A percentile compares a stretch with the other conserved stretches of the same genome.
phyloP scores from a whole-genome alignment of 352 stramenopile genomes.

The Phytophthora uliginosa region DNA sequence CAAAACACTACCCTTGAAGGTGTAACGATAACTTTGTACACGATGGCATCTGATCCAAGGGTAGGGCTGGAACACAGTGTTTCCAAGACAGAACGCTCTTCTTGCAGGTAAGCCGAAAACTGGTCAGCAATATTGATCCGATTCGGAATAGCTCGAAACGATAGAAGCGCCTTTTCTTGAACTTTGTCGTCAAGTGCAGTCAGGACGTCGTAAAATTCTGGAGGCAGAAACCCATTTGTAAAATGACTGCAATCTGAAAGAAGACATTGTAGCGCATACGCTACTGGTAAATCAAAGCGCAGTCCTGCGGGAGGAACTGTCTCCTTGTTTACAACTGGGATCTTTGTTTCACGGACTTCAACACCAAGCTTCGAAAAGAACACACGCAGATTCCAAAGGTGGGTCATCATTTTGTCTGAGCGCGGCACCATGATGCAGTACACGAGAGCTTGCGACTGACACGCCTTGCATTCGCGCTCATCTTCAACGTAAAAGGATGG shows the following conservation, averaged over 20 bases:
- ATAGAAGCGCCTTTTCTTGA: conserved; percentile 58
- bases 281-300: conserved; percentile 39
- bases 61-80: conserved; percentile 26
- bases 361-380: conserved; percentile 60
- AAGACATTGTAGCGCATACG: conserved; percentile 65
- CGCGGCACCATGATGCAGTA: conserved; percentile 42
- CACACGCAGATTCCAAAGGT: conserved; percentile 56
- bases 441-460: conserved; percentile 50
- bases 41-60: conserved; percentile 29
- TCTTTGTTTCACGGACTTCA: conserved; percentile 59
- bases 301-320: not conserved
- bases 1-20: conserved; percentile 77
- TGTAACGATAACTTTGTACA: conserved; percentile 78
- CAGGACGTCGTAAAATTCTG: conserved; percentile 52
- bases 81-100: conserved; percentile 43
- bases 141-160: conserved; percentile 40
- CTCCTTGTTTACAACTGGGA: conserved; percentile 25
- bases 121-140: conserved; percentile 35
- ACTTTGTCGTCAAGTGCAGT: conserved; percentile 36
- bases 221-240: conserved; percentile 49
- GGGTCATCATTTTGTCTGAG: conserved; percentile 15
- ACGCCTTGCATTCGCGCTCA: conserved; percentile 42
- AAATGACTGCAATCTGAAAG: conserved; percentile 58
- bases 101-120: conserved; percentile 48
- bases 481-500: conserved; percentile 47